Percentiles rank a stretch among this genome's conserved stretches.
phyloP scores from a whole-genome alignment of 1,284 basidiomycete genomes.

The Cryptococcus sp. region DNA sequence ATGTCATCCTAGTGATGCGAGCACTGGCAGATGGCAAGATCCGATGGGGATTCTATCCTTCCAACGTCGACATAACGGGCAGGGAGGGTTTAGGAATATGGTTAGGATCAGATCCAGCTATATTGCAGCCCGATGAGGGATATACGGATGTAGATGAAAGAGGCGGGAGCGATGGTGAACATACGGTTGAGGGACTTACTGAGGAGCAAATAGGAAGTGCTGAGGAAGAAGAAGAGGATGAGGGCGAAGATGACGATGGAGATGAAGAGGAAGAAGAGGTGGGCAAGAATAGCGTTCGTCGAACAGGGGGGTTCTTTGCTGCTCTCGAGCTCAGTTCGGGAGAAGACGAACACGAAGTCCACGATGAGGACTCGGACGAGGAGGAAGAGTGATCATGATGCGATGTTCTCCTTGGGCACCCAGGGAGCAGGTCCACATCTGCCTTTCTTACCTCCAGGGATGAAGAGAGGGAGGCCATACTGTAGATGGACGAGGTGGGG shows the following conservation, averaged over 20 bases:
- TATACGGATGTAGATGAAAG: neutral
- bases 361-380: constrained; percentile 44
- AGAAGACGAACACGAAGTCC: constrained; percentile 50
- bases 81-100: constrained; percentile 60
- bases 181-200: constrained; percentile 1
- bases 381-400: constrained; percentile 2
- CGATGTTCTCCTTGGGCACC: neutral
- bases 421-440: too few species aligned
- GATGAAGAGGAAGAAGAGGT: constrained; percentile 13
- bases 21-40: constrained; percentile 74
- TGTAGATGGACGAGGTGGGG: too few species aligned
- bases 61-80: constrained; percentile 35
- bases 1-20: constrained; percentile 65
- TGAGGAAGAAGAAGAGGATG: constrained; percentile 44
- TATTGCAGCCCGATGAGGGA: constrained; percentile 11
- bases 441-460: too few species aligned
- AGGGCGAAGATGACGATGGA: constrained; percentile 38
- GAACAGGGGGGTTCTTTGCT: constrained; percentile 46
- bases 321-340: constrained; percentile 45
- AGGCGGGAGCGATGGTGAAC: neutral
- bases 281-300: constrained; percentile 26
- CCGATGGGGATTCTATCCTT: constrained; percentile 83
- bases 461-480: too few species aligned
- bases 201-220: constrained; percentile 21
- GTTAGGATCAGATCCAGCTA: constrained; percentile 52